Evolutionary conservation across 202 grass and related monocot species (phyloP).

Genomic region (Carex sylvatica): DNA sequence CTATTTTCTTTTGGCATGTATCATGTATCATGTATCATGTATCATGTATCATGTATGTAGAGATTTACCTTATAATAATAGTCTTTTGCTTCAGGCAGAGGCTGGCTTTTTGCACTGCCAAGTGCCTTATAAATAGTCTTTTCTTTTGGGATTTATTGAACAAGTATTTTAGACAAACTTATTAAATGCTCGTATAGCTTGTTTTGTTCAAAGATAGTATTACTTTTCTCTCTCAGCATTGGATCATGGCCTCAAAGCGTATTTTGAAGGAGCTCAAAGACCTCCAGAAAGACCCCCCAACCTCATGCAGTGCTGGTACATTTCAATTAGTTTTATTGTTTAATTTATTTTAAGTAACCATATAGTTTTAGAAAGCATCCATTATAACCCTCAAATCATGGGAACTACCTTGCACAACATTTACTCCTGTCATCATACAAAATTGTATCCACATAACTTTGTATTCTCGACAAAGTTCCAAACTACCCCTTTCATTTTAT

Average conservation of each 20-base stretch:
- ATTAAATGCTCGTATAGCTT: neutral
- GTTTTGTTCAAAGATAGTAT: neutral
- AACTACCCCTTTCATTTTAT: neutral
- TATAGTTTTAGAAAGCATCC: neutral
- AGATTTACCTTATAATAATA: neutral
- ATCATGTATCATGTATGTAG: neutral
- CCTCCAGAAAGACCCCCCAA: slow-evolving; percentile 78
- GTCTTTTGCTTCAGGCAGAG: neutral
- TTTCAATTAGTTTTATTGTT: neutral
- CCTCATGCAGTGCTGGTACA: slow-evolving; percentile 78
- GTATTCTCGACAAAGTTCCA: neutral
- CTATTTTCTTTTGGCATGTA: neutral
- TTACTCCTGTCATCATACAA: neutral
- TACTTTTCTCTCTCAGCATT: slow-evolving; percentile 13
- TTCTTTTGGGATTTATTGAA: neutral
- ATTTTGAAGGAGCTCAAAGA: slow-evolving; percentile 83
- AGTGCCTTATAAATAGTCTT: neutral
- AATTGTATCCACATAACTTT: neutral
- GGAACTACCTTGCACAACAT: neutral
- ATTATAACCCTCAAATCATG: neutral
- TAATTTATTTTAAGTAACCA: slow-evolving; percentile 6
- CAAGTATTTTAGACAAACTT: neutral
- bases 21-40: neutral
- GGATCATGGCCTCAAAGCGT: slow-evolving; percentile 71
- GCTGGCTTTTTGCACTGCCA: neutral